Evolutionary conservation across 2,329 filamentous ascomycete species (phyloP), one percentile per base, ranked within the genome.

Genomic region (Talaromyces pinophilus): DNA sequence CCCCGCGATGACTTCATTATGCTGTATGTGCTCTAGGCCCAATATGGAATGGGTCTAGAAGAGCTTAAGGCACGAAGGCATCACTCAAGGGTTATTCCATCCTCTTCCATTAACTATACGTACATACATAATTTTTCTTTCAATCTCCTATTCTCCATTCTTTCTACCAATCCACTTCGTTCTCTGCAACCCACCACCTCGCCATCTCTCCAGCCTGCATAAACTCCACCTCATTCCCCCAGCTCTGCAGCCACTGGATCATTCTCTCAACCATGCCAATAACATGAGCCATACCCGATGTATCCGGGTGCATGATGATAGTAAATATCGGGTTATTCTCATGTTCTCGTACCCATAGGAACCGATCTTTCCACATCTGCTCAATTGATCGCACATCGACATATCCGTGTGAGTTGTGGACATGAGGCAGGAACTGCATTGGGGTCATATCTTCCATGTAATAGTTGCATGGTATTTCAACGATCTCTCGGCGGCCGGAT

Each of bases 281-380:
- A 1, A 88, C 81, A 78, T 88, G 86, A 57, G 85, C 84, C 83
- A 87, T 86, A 0, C 86, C 86, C 71, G 82, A 86, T 2, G 84
- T 87, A 75, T 87, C 85, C 0, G 85, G 85, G 75, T 87, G 85
- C 71, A 87, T 72, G 2, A 87, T 75, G 19, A 87, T 72, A 19
- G 82, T 82, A 62, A 86, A 86, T 0, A 86, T 74, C 35, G 74
- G 71, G 17, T 76, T 73, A n/a, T 71, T 71, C 22, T 63, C 65
- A 30, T 66, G 50, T 60, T 82, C 78, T 65, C 79, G 80, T n/a
- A 87, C 76, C 80, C 82, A 89, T 67, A 84, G 79, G 70, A 88
- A 87, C 13, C 84, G 81, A 70, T 87, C 86, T 70, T 80, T 83
- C 87, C 87, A 88, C 78, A 88, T 84, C 67, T 83, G 80, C 77